Evolutionary conservation across 768 basidiomycete genomes (phyloP), one percentile per base, ranked within the genome.

Genomic region (Piloderma croceum): DNA sequence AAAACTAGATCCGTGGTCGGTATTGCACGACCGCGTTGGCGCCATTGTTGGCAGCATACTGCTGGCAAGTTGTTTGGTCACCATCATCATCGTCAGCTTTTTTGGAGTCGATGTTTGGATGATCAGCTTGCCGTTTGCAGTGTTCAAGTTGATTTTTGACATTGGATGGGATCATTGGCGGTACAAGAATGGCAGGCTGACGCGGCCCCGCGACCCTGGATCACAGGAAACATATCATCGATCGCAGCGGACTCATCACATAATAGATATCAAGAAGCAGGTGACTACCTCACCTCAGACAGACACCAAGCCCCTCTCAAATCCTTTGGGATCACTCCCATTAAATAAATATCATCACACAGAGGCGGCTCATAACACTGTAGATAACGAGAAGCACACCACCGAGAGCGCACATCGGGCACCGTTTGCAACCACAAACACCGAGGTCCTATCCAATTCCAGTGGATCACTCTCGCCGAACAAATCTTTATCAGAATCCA

Each of bases 81-180:
- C 85, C 7, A 74, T 88, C 17, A 77, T 94, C 38, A 77, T 81
- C 4, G 77, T 83, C 45, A 85, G 81, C 54, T 88, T 83, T 57
- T 69, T 85, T 47, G 71, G 77, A 34, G 68, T 89, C 13, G 83
- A 89, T 38, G 85, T 89, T 3, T 91, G 87, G 85, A 78, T 73
- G 62, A 84, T 94, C 34, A 85, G 78, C 3, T 71, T 90, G 9
- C 90, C 93, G 0, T 90, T 90, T 34, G 90, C 89, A 0, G 56
- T 71, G 0, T 57, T 76, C 39, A 91, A 90, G 61, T 70, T 92
- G 25, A 24, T 74, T 5, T 77, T 81, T 35, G 91, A 97, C 53
- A 31, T 75, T 20, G 54, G 55, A 32, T 74, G 77, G 76, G 79
- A 81, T 53, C 63, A 73, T 49, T 76, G 74, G 54, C 65, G 70